Evolutionary conservation across 306 rosid genomes (phyloP), one percentile per base, ranked within the genome.

Genomic region (Dryas alaskensis): DNA sequence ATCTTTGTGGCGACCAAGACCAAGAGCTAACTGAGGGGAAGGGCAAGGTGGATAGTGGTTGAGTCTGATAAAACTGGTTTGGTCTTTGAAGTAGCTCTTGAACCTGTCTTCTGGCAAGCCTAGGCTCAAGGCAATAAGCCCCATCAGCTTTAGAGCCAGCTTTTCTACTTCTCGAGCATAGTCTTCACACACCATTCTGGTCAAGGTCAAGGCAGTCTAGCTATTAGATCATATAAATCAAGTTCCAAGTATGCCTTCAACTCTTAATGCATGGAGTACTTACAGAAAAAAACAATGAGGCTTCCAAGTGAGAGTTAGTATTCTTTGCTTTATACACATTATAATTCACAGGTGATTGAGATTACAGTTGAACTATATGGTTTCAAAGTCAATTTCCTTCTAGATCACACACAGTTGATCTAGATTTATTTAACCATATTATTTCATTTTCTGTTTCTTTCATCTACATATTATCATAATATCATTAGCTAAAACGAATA

Each of bases 1-100:
- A 31, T 86, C 96, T 65, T 76, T 88, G 84, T 87, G 92, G 17
- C 81, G 79, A 4, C 96, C 92, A 40, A 82, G 81, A 0, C 96
- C 92, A n/a, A 87, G 91, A 44, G 84, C 83, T 1, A 90, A 71
- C 11, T 87, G 64, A 66, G 92, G 86, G 10, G 57, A 73, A 8
- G 92, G 89, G 55, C 96, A 90, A 16, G 88, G 82, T 0, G 90
- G 87, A 60, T 89, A 89, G 42, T 81, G 77, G 19, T 85, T 89
- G 39, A 87, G 78, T 22, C 90, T 54, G 6, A 79, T 13, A 40
- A 45, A 48, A 44, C 84, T 87, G 3, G 86, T 75, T 48, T 84
- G 87, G 19, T 80, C 85, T 66, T 81, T 81, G 72, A 86, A 87
- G 67, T 61, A 87, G 6, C 79, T 81, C 42, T 61, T 22, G 69